Conservation (phyloP, 306 rosid genomes). For the Rosa rugosa region DNA sequence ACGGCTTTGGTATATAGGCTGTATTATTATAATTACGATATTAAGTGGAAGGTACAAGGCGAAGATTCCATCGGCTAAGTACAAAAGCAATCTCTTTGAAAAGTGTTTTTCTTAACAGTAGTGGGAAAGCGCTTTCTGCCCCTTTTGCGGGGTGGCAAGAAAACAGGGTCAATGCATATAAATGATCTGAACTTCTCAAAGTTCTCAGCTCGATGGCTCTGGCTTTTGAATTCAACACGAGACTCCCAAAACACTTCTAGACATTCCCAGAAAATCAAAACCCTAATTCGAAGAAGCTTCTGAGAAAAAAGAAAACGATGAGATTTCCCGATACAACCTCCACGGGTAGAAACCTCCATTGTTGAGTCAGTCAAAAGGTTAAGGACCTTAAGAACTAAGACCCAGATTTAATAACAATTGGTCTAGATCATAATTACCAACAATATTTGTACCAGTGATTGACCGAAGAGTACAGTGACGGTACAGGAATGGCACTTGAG, state of each 20-base stretch:
- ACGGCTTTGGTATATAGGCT: not conserved
- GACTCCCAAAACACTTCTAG: constrained; percentile 9
- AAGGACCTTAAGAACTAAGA: not conserved
- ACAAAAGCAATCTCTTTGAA: not conserved
- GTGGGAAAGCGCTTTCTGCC: not conserved
- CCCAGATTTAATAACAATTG: not conserved
- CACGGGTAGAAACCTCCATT: not conserved
- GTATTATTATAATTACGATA: not conserved
- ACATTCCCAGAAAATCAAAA: not conserved
- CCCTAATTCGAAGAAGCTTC: not conserved
- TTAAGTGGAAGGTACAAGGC: not conserved
- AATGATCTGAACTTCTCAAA: not conserved
- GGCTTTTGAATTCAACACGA: not conserved
- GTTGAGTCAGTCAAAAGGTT: not conserved
- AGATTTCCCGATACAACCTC: not conserved
- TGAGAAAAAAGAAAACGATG: not conserved
- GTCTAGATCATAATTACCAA: not conserved
- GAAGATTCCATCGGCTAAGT: not conserved
- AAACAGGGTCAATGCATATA: not conserved
- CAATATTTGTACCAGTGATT: not conserved
- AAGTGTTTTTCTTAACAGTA: not conserved
- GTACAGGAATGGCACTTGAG: not conserved
- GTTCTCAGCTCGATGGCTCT: not conserved
- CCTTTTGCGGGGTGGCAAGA: not conserved
- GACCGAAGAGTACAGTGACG: not conserved